Conservation (phyloP, 495 filamentous ascomycete species). For the Evernia prunastri region DNA sequence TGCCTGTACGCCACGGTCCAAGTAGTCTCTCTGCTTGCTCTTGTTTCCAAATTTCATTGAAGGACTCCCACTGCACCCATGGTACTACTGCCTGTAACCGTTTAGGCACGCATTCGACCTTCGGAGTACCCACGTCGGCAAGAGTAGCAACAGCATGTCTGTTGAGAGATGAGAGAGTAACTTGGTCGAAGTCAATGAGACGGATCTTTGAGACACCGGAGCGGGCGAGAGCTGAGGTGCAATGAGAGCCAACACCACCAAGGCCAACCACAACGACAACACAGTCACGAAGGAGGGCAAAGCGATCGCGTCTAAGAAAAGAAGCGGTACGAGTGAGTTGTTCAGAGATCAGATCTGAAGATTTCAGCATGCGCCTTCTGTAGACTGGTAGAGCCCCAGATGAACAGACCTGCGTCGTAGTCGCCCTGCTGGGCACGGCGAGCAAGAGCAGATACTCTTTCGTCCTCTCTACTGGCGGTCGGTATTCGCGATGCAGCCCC, state of each 20-base stretch:
- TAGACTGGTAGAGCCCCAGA: not conserved
- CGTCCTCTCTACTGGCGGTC: conserved; percentile 64
- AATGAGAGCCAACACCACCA: conserved; percentile 92
- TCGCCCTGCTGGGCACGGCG: conserved; percentile 76
- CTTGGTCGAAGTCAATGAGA: conserved; percentile 97
- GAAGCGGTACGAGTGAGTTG: conserved; percentile 92
- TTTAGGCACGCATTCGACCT: conserved; percentile 75
- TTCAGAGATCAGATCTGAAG: conserved; percentile 79
- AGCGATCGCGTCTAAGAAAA: conserved; percentile 78
- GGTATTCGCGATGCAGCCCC: conserved; percentile 55
- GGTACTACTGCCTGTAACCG: conserved; percentile 79
- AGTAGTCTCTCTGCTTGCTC: conserved; percentile 58
- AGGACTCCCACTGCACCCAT: conserved; percentile 84
- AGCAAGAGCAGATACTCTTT: conserved; percentile 67
- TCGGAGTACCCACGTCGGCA: conserved; percentile 89
- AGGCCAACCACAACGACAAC: conserved; percentile 89
- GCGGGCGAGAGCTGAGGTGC: conserved; percentile 74
- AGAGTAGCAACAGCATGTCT: conserved; percentile 90
- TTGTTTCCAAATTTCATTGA: conserved; percentile 75
- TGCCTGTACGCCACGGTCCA: conserved; percentile 51
- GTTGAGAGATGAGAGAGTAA: conserved; percentile 87
- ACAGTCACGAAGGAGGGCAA: conserved; percentile 67
- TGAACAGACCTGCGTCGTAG: conserved; percentile 70
- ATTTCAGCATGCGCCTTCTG: conserved; percentile 3
- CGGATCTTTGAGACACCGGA: conserved; percentile 83